Percentiles rank a stretch among this genome's conserved stretches.
These are phyloP conservation scores for Canavalia gladiata DNA, from an alignment of 306 rosid species.

Conservation along the genomic window DNA sequence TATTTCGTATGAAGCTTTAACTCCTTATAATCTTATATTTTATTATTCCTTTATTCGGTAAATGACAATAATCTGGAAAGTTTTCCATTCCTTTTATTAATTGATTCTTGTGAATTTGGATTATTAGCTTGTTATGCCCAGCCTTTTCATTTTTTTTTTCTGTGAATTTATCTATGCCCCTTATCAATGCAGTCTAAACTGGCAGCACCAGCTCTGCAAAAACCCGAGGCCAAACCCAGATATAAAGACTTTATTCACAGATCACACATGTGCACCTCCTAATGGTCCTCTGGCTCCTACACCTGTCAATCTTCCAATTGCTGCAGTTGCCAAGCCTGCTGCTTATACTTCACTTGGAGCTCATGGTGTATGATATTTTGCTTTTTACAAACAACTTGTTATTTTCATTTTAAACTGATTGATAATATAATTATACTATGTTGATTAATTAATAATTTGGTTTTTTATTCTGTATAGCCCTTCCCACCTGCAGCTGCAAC, in stretches of 20 bases:
- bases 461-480: slow-evolving; percentile 60
- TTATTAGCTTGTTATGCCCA: slow-evolving; percentile 33
- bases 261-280: slow-evolving; percentile 76
- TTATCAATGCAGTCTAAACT: slow-evolving; percentile 77
- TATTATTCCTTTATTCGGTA: slow-evolving; percentile 23
- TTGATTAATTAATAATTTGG: slow-evolving; percentile 34
- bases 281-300: slow-evolving; percentile 75
- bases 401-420: slow-evolving; percentile 10
- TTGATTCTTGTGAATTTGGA: slow-evolving; percentile 15
- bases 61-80: slow-evolving; percentile 21
- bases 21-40: neutral
- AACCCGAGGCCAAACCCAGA: slow-evolving; percentile 80
- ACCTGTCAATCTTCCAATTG: slow-evolving; percentile 77
- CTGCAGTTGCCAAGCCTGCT: slow-evolving; percentile 78
- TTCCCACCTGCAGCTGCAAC: slow-evolving; percentile 74
- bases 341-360: slow-evolving; percentile 74
- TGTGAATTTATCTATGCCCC: slow-evolving; percentile 32
- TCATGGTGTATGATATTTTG: slow-evolving; percentile 72
- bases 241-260: slow-evolving; percentile 81
- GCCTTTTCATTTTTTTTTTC: neutral
- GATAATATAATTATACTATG: neutral
- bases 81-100: slow-evolving; percentile 3
- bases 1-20: slow-evolving; percentile 15
- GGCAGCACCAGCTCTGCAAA: slow-evolving; percentile 96
- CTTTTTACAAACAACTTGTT: slow-evolving; percentile 48